Percentiles rank a stretch among this genome's conserved stretches.
Conservation (phyloP, 2,329 filamentous ascomycete species). For the Cladosporium sp. region DNA sequence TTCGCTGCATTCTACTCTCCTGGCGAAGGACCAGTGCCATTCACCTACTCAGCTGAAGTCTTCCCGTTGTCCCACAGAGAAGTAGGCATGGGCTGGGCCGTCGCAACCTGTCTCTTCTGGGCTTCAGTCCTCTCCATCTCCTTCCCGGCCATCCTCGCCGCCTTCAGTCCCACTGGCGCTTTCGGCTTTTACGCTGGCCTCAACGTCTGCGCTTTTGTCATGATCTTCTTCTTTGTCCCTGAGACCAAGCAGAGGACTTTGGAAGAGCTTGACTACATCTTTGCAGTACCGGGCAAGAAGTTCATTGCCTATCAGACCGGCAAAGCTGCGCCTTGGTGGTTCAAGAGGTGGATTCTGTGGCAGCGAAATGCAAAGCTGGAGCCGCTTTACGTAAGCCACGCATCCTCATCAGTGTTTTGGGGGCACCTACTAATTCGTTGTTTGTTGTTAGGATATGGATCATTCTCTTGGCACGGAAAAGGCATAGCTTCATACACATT, state of each 20-base stretch:
- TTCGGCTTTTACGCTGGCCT: conserved; percentile 58
- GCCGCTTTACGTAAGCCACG: conserved; percentile 22
- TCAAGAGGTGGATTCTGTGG: conserved; percentile 30
- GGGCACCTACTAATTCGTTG: background rate
- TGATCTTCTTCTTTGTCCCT: conserved; percentile 52
- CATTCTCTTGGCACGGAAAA: background rate
- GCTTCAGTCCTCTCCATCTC: conserved; percentile 53
- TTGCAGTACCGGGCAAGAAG: conserved; percentile 50
- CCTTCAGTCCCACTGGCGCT: conserved; percentile 43
- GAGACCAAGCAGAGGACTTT: conserved; percentile 53
- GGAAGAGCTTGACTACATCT: conserved; percentile 53
- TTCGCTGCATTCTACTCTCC: conserved; percentile 29
- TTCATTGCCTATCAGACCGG: conserved; percentile 35
- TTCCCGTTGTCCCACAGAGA: conserved; percentile 37
- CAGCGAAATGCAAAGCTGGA: conserved; percentile 24
- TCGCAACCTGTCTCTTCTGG: conserved; percentile 49
- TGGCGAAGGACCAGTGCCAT: conserved; percentile 33
- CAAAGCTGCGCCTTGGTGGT: conserved; percentile 48
- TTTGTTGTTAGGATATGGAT: conserved; percentile 8
- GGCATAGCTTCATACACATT: background rate
- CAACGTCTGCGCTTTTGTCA: conserved; percentile 56
- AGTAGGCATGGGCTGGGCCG: conserved; percentile 31
- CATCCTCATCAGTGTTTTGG: too few species aligned
- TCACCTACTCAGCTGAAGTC: conserved; percentile 37
- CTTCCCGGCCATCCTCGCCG: conserved; percentile 50